Conservation (phyloP, 2,329 filamentous ascomycete species). For the Trichoderma arundinaceum region DNA sequence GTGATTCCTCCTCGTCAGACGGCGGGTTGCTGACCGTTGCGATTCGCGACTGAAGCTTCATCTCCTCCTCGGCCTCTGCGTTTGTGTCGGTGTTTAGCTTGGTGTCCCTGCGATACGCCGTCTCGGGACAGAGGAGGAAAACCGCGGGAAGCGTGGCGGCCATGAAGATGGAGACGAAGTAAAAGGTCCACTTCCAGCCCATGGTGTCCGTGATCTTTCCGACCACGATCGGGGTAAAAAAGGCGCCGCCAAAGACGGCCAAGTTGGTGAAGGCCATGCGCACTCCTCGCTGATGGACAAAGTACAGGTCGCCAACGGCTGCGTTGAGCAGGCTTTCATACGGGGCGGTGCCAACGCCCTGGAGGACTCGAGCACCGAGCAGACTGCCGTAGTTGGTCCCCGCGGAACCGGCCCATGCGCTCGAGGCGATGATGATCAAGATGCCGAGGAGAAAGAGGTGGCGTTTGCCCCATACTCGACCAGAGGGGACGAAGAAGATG, state of each 20-base stretch:
- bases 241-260: constrained; percentile 61
- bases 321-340: constrained; percentile 92
- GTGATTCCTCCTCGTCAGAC: constrained; percentile 10
- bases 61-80: constrained; percentile 39
- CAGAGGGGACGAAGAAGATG: constrained; percentile 84
- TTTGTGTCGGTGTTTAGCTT: constrained; percentile 72
- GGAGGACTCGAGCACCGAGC: constrained; percentile 78
- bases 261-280: constrained; percentile 81
- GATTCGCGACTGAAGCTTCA: constrained; percentile 25
- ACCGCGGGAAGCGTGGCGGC: constrained; percentile 72
- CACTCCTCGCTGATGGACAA: constrained; percentile 80
- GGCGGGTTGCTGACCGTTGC: constrained; percentile 9
- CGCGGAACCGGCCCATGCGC: constrained; percentile 77
- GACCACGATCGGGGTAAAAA: constrained; percentile 83
- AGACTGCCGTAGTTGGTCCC: constrained; percentile 72
- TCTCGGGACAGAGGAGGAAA: constrained; percentile 84
- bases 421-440: constrained; percentile 73
- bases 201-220: constrained; percentile 80
- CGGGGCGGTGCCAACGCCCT: constrained; percentile 84
- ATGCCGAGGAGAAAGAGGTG: constrained; percentile 84
- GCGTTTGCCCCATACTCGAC: constrained; percentile 89
- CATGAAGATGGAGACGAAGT: constrained; percentile 84
- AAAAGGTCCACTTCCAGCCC: constrained; percentile 88
- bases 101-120: constrained; percentile 71
- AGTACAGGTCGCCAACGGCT: constrained; percentile 87